A percentile compares a stretch with the other conserved stretches of the same genome.
Conservation (phyloP, 148 eudicot genomes). For the Rhododendron griersonianum region DNA sequence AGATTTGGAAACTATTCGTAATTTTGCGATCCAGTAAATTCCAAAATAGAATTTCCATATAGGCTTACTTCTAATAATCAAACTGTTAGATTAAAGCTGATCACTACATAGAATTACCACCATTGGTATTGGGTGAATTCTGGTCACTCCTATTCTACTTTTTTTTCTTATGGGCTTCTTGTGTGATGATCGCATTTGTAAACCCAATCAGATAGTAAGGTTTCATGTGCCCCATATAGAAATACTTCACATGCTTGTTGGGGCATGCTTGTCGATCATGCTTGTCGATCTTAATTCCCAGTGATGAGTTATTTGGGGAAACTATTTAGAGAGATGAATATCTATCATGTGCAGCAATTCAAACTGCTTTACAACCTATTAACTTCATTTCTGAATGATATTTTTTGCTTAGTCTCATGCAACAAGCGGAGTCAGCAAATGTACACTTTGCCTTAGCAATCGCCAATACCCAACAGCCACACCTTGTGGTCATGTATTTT, state of each 20-base stretch:
- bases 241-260: not conserved
- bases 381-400: not conserved
- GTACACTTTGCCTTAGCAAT: conserved; percentile 91
- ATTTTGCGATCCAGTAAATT: not conserved
- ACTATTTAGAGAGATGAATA: not conserved
- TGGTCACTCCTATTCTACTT: not conserved
- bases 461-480: conserved; percentile 95
- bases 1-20: not conserved
- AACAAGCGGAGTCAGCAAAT: conserved; percentile 64
- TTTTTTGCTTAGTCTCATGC: conserved; percentile 36
- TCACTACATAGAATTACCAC: not conserved
- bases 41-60: not conserved
- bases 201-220: not conserved
- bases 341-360: not conserved
- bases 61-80: not conserved
- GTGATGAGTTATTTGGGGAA: not conserved
- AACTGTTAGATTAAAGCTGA: not conserved
- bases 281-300: not conserved
- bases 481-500: conserved; percentile 98
- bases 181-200: not conserved
- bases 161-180: not conserved
- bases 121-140: not conserved
- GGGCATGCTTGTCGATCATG: conserved; percentile 2
- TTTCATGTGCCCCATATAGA: not conserved
- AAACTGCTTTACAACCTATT: not conserved